Conservation (phyloP, 371 early-diverging fungal species). For the Mucor piriformis region DNA sequence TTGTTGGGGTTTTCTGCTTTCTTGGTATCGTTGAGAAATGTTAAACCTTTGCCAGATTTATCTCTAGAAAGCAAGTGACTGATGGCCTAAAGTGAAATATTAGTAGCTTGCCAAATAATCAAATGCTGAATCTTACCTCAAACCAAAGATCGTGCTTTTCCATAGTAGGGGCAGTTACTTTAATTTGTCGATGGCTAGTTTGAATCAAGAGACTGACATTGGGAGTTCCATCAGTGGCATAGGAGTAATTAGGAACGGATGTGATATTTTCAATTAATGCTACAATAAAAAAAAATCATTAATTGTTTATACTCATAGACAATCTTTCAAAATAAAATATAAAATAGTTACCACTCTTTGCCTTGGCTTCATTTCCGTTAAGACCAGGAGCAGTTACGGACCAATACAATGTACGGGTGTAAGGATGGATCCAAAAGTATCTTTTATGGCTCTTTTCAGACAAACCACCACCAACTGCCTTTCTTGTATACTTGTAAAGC, state of each 20-base stretch:
- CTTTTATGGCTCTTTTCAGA: constrained; percentile 67
- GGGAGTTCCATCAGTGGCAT: constrained; percentile 46
- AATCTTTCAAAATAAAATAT: neutral
- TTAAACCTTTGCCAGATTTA: constrained; percentile 1
- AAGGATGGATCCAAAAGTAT: constrained; percentile 81
- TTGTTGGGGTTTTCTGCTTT: constrained; percentile 2
- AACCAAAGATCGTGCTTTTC: constrained; percentile 73
- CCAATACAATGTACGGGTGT: constrained; percentile 75
- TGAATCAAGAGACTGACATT: constrained; percentile 66
- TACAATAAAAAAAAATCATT: constrained; percentile 15
- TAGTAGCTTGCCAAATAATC: neutral
- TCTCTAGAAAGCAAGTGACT: constrained; percentile 34
- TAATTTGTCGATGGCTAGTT: constrained; percentile 68
- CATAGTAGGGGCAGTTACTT: constrained; percentile 68
- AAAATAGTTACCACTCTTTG: constrained; percentile 55
- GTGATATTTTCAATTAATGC: constrained; percentile 66
- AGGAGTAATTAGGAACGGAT: constrained; percentile 36
- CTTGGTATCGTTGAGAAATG: constrained; percentile 5
- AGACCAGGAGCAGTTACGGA: constrained; percentile 70
- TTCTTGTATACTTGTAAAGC: constrained; percentile 71
- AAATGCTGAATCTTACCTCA: constrained; percentile 30
- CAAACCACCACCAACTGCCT: constrained; percentile 49
- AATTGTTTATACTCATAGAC: neutral
- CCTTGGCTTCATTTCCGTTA: constrained; percentile 54
- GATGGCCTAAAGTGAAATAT: constrained; percentile 28